Conservation (phyloP, 2,329 filamentous ascomycete species). For the Colletotrichum godetiae region DNA sequence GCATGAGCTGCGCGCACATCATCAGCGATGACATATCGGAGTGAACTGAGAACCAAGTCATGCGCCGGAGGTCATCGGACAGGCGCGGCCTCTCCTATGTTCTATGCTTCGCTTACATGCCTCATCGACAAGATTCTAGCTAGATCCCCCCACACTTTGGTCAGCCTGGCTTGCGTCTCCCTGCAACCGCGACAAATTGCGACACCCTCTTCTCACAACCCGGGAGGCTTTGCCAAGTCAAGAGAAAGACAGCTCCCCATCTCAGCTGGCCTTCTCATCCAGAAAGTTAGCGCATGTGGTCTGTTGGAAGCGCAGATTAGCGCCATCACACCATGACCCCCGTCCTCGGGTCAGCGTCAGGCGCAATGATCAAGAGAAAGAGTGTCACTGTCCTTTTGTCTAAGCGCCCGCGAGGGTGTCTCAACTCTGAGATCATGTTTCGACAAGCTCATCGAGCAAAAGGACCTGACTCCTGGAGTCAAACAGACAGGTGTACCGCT, state of each 20-base stretch:
- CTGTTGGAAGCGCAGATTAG: constrained; percentile 10
- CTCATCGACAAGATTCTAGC: constrained; percentile 7
- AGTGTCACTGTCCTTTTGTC: constrained; percentile 8
- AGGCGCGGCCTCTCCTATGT: not conserved
- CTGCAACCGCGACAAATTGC: not conserved
- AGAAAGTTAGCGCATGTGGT: constrained; percentile 17
- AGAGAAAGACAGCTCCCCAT: not conserved
- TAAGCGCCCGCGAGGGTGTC: constrained; percentile 24
- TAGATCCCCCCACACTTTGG: constrained; percentile 4
- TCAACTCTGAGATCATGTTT: constrained; percentile 28
- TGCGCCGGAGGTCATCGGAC: not conserved
- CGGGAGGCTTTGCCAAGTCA: not conserved
- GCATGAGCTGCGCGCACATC: not conserved
- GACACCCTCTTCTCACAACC: not conserved
- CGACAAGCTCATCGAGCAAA: constrained; percentile 17
- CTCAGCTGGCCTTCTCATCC: constrained; percentile 2
- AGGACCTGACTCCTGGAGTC: not conserved
- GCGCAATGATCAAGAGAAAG: constrained; percentile 27
- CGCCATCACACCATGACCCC: constrained; percentile 25
- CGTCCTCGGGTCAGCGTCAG: constrained; percentile 25
- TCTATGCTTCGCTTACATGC: constrained; percentile 5
- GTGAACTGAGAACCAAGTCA: not conserved
- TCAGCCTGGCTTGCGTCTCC: constrained; percentile 4
- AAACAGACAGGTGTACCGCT: not conserved
- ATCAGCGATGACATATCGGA: not conserved